These are phyloP conservation scores for Chaetomiaceae sp. DNA, from an alignment of 2,329 filamentous ascomycete species.

Conservation along the genomic window DNA sequence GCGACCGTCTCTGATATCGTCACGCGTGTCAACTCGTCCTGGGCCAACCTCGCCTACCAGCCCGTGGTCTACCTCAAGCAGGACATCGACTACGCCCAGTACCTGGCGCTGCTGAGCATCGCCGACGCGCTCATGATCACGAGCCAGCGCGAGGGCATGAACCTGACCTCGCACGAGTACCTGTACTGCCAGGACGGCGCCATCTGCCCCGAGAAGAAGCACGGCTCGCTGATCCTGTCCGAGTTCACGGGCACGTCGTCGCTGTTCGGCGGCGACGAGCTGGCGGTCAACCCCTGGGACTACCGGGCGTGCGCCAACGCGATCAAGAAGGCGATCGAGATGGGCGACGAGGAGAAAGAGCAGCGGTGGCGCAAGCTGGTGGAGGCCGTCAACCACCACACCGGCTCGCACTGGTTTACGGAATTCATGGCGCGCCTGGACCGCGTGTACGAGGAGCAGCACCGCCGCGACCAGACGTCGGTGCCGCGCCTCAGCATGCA, in stretches of 20 bases:
- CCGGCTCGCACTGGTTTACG: constrained; percentile 80
- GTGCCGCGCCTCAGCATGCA: constrained; percentile 76
- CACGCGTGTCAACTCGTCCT: constrained; percentile 84
- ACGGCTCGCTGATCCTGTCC: constrained; percentile 83
- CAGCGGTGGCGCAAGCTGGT: constrained; percentile 69
- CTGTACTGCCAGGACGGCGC: constrained; percentile 87
- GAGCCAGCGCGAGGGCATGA: constrained; percentile 95
- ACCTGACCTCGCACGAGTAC: constrained; percentile 90
- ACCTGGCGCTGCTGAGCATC: constrained; percentile 82
- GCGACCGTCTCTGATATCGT: constrained; percentile 89
- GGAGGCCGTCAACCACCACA: constrained; percentile 69
- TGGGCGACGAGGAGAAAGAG: constrained; percentile 67
- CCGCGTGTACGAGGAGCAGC: constrained; percentile 75
- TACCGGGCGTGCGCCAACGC: constrained; percentile 82
- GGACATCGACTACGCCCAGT: constrained; percentile 88
- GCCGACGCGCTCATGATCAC: constrained; percentile 93
- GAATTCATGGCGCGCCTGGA: constrained; percentile 66
- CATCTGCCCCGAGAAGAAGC: constrained; percentile 64
- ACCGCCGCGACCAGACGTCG: constrained; percentile 74
- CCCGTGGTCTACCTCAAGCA: constrained; percentile 92
- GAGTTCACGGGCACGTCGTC: constrained; percentile 92
- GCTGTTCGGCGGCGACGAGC: constrained; percentile 71
- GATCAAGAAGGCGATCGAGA: constrained; percentile 76
- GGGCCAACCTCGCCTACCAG: constrained; percentile 86
- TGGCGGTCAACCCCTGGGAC: constrained; percentile 93